These are phyloP conservation scores for Brassica incana DNA, from an alignment of 345 rosid genomes.

Conservation along the genomic window DNA sequence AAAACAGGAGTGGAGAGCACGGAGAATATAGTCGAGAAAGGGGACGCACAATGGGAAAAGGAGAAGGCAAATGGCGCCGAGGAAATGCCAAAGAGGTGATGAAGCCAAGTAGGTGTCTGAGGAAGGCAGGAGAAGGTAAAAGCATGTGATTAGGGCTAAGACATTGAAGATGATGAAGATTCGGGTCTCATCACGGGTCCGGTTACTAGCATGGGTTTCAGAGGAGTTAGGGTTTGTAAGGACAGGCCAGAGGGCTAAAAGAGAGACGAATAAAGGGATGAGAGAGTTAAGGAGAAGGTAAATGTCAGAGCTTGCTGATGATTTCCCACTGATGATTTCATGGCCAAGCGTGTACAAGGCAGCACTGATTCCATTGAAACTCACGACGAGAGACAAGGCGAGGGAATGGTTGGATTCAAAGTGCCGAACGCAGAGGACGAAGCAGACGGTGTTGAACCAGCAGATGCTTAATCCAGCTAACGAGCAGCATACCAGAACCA, in stretches of 20 bases:
- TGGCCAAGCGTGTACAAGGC: conserved; percentile 67
- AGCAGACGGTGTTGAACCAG: conserved; percentile 92
- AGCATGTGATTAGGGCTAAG: conserved; percentile 64
- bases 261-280: conserved; percentile 55
- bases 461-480: conserved; percentile 80
- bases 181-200: conserved; percentile 39
- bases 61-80: conserved; percentile 57
- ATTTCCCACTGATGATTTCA: conserved; percentile 48
- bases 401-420: conserved; percentile 58
- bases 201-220: conserved; percentile 9
- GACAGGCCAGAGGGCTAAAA: conserved; percentile 56
- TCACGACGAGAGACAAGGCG: conserved; percentile 70
- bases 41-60: conserved; percentile 63
- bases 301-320: conserved; percentile 40
- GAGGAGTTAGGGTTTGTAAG: conserved; percentile 42
- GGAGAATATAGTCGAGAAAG: conserved; percentile 39
- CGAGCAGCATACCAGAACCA: conserved; percentile 70
- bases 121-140: conserved; percentile 66
- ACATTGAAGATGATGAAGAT: conserved; percentile 53
- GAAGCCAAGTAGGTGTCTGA: conserved; percentile 44
- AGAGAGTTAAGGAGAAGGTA: conserved; percentile 66
- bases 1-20: conserved; percentile 47
- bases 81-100: conserved; percentile 55
- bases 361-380: conserved; percentile 75
- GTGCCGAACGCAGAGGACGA: conserved; percentile 69